Evolutionary conservation across 2,329 filamentous ascomycete genomes (phyloP).

Genomic region (Paecilomyces niveus): DNA sequence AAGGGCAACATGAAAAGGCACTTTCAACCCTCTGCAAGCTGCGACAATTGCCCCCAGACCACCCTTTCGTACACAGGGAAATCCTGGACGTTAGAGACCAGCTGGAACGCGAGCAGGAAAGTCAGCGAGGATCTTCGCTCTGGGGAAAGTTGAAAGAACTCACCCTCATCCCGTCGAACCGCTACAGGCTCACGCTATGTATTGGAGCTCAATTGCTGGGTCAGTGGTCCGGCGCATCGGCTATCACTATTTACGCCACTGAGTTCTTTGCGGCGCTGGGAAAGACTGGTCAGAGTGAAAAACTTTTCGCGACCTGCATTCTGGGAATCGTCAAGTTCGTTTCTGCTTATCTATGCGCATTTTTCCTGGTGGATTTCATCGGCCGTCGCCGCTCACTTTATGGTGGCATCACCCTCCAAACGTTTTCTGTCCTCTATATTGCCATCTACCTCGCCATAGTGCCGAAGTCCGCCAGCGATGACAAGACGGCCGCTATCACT

Average conservation of each 20-base stretch:
- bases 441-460: conserved; percentile 50
- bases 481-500: conserved; percentile 30
- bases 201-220: conserved; percentile 63
- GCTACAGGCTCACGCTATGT: conserved; percentile 64
- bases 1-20: conserved; percentile 48
- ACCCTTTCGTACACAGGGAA: conserved; percentile 57
- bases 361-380: conserved; percentile 73
- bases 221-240: conserved; percentile 68
- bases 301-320: conserved; percentile 65
- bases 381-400: conserved; percentile 64
- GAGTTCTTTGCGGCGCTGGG: conserved; percentile 68
- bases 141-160: conserved; percentile 62
- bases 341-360: conserved; percentile 60
- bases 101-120: conserved; percentile 59
- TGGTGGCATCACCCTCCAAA: conserved; percentile 54
- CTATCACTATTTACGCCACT: conserved; percentile 69
- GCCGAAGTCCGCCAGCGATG: background rate
- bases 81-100: conserved; percentile 58
- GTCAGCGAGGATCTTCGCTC: conserved; percentile 59
- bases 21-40: conserved; percentile 43
- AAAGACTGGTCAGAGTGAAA: conserved; percentile 59
- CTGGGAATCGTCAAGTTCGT: conserved; percentile 70
- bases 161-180: conserved; percentile 59
- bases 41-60: conserved; percentile 52
- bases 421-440: conserved; percentile 56